phyloP scores from a whole-genome alignment of 768 basidiomycete species.

The Suillus subluteus region DNA sequence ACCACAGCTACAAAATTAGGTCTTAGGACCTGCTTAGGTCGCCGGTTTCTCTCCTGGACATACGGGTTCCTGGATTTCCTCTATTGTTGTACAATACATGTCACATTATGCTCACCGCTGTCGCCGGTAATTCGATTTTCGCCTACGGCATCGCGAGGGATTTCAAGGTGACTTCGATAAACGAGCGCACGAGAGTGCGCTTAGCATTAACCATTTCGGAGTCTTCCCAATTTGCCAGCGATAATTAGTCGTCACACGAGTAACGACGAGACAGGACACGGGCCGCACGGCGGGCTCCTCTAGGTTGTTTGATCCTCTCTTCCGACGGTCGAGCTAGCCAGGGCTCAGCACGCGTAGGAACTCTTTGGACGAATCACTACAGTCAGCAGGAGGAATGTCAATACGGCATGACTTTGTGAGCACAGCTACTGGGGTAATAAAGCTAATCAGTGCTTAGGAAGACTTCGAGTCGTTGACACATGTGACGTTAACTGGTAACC shows the following conservation, averaged over 20 bases:
- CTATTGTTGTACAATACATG: constrained; percentile 1
- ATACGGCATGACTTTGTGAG: too few species aligned
- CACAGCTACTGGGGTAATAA: too few species aligned
- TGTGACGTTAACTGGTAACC: too few species aligned
- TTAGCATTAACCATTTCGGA: not conserved
- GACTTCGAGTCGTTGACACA: too few species aligned
- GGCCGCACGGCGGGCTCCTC: not conserved
- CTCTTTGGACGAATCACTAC: too few species aligned
- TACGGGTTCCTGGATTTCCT: not conserved
- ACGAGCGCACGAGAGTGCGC: not conserved
- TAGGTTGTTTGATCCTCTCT: not conserved
- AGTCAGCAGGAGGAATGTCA: too few species aligned
- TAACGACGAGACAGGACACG: too few species aligned
- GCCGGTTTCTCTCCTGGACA: not conserved
- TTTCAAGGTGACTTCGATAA: not conserved
- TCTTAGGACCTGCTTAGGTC: not conserved
- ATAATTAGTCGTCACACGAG: not conserved
- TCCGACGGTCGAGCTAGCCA: not conserved
- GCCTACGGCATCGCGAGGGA: not conserved
- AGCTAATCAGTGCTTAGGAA: too few species aligned
- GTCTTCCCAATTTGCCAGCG: not conserved
- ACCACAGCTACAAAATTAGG: not conserved
- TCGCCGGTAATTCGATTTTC: not conserved
- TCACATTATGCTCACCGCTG: not conserved
- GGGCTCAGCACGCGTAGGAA: too few species aligned